Conservation (phyloP, 1,284 basidiomycete genomes). For the Mycena citricolor region DNA sequence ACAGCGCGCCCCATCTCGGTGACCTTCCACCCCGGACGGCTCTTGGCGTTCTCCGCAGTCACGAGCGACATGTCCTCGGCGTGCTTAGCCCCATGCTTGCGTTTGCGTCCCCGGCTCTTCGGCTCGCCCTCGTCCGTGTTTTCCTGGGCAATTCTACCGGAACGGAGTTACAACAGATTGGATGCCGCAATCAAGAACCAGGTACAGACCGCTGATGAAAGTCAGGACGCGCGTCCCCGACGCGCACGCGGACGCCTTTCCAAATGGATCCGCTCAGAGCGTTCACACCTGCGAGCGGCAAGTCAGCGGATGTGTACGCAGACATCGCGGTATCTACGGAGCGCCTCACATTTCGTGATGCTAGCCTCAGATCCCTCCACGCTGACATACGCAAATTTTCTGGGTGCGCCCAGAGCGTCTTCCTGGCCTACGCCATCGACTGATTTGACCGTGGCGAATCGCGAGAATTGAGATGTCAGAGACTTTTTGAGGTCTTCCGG, state of each 20-base stretch:
- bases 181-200: not conserved
- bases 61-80: constrained; percentile 62
- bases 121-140: constrained; percentile 31
- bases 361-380: constrained; percentile 61
- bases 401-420: constrained; percentile 63
- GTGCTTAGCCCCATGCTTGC: constrained; percentile 36
- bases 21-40: constrained; percentile 61
- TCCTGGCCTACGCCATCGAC: constrained; percentile 67
- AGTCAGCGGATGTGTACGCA: no score
- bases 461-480: constrained; percentile 38
- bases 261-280: constrained; percentile 75
- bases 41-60: constrained; percentile 51
- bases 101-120: constrained; percentile 37
- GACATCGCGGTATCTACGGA: constrained; percentile 11
- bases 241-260: constrained; percentile 79
- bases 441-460: constrained; percentile 66
- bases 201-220: constrained; percentile 55
- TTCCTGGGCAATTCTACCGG: constrained; percentile 33
- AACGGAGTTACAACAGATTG: not conserved
- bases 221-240: constrained; percentile 77
- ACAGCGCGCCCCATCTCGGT: constrained; percentile 68
- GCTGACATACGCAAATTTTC: constrained; percentile 74
- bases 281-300: constrained; percentile 60
- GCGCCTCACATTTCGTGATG: constrained; percentile 62
- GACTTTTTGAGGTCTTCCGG: constrained; percentile 14